Conservation (phyloP, 202 grass and related monocot species). For the Cymbopogon flexuosus region DNA sequence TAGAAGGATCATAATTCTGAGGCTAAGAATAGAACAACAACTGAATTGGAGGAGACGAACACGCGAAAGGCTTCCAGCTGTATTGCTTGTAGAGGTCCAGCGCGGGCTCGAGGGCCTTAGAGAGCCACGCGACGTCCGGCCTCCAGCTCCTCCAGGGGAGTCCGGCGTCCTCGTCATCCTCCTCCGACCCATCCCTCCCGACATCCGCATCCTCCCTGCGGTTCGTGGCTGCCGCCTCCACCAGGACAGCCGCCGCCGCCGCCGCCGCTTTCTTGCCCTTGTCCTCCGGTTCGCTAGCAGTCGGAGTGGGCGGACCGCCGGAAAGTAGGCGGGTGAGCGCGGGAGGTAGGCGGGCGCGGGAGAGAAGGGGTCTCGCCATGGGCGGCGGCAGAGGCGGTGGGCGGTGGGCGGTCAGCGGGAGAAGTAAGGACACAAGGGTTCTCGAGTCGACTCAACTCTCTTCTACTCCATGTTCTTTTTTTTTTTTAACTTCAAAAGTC, state of each 20-base stretch:
- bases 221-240: slow-evolving; percentile 14
- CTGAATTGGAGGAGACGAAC: not conserved
- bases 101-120: slow-evolving; percentile 76
- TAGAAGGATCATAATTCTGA: not conserved
- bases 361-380: slow-evolving; percentile 68
- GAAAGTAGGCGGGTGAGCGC: slow-evolving; percentile 40
- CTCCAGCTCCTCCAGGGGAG: slow-evolving; percentile 57
- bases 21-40: not conserved
- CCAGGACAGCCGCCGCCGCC: not conserved
- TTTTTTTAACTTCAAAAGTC: too few relatives aligned
- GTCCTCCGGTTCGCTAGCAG: not conserved
- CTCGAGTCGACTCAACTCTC: not conserved
- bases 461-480: not conserved
- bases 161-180: slow-evolving; percentile 34
- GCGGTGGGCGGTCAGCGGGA: not conserved
- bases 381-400: not conserved
- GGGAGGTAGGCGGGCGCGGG: slow-evolving; percentile 28
- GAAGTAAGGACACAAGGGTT: not conserved
- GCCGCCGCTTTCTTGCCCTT: slow-evolving; percentile 5
- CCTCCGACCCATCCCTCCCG: slow-evolving; percentile 36
- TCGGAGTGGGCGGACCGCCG: not conserved
- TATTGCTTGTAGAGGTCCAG: slow-evolving; percentile 49
- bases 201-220: not conserved
- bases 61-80: slow-evolving; percentile 42
- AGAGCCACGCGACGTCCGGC: slow-evolving; percentile 78